Evolutionary conservation across 2,329 filamentous ascomycete genomes (phyloP), one percentile per base, ranked within the genome.

Genomic region (Amylocarpus encephaloides): DNA sequence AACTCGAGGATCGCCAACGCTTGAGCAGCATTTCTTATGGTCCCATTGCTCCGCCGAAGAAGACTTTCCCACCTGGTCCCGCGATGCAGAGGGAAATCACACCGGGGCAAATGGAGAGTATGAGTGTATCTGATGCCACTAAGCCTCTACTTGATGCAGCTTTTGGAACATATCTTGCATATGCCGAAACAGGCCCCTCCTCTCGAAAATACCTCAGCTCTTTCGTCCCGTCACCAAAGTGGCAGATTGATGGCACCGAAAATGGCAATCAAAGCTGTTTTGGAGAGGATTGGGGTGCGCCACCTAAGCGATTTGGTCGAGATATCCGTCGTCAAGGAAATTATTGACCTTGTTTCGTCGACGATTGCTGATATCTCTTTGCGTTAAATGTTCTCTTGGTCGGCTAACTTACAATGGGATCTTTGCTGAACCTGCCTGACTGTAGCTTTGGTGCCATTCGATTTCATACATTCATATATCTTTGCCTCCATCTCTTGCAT

Each of bases 251-350:
- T 49, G 33, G 40, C 3, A 59, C 48, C 15, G 43, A 52, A 11
- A 51, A 58, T 22, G 64, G 62, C 13, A 64, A 62, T 26, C 46
- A 53, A 2, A 61, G 52, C 29, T 53, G 59, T 39, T 67, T 64
- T 53, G 63, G 63, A 2, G 61, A 66, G 36, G 60, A 62, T 43
- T 63, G 59, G 60, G 60, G 62, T 46, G 45, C 45, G 11, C 50
- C 46, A 41, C 42, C 43, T 39, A 49, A 49, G 41, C 22, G 48
- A 19, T 50, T 40, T 34, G 48, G 43, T 15, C 15, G 48, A 29
- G 48, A 50, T 30, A 35, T 35, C 12, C 35, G 43, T 30, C 42
- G 43, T 15, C 48, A 50, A 18, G 33, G 13, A 10, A 30, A 16
- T 15, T 43, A 38, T n/a, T 46, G 16, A 29, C 5, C 12, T 36